phyloP scores from a whole-genome alignment of 2,329 filamentous ascomycete genomes.

The Cladophialophora chaetospira region DNA sequence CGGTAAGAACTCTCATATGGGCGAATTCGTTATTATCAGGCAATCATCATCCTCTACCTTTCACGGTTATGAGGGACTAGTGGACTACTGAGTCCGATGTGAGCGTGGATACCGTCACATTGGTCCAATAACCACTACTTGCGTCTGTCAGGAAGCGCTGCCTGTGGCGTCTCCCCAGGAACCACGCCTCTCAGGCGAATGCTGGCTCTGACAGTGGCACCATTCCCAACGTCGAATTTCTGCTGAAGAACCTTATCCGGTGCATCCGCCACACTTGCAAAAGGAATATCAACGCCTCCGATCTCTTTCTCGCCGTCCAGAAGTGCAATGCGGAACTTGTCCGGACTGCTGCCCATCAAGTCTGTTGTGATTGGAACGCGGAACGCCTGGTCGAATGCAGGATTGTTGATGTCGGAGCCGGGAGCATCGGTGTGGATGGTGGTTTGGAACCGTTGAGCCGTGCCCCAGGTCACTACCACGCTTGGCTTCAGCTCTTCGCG shows the following conservation, averaged over 20 bases:
- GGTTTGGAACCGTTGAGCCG: conserved; percentile 27
- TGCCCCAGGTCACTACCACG: conserved; percentile 28
- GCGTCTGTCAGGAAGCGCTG: conserved; percentile 19
- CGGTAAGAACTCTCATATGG: too few relatives aligned
- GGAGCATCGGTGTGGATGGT: conserved; percentile 28
- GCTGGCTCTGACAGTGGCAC: conserved; percentile 26
- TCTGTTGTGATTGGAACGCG: conserved; percentile 28
- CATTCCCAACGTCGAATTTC: conserved; percentile 28
- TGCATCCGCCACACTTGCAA: conserved; percentile 25
- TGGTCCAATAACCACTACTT: conserved; percentile 16
- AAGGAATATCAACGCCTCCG: conserved; percentile 26
- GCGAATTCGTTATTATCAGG: too few relatives aligned
- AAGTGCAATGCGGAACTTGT: conserved; percentile 27
- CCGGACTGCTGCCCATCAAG: conserved; percentile 26
- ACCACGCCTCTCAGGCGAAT: conserved; percentile 26
- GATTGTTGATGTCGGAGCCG: conserved; percentile 29
- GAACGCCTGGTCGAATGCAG: conserved; percentile 29
- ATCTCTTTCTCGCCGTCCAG: conserved; percentile 28
- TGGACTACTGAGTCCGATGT: too few relatives aligned
- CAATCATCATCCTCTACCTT: too few relatives aligned
- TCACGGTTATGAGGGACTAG: too few relatives aligned
- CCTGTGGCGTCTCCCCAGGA: conserved; percentile 23
- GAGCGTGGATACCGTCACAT: neutral
- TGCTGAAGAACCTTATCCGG: conserved; percentile 24
- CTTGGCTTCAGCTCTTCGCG: conserved; percentile 26